These are phyloP conservation scores for Eucalyptus albens DNA, from an alignment of 345 rosid genomes.

Conservation along the genomic window DNA sequence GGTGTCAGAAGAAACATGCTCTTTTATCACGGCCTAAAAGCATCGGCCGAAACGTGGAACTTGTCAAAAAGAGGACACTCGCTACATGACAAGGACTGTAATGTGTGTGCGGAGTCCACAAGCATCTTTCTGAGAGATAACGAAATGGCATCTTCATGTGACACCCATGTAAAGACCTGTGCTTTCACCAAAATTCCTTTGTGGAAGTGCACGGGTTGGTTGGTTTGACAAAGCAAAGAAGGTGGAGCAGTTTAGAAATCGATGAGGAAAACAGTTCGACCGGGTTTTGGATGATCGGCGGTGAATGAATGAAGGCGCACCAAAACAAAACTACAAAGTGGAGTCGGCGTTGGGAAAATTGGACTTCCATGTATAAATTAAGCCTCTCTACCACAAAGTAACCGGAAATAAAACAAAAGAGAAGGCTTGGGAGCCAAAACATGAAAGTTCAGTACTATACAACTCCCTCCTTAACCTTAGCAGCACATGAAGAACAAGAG, in stretches of 20 bases:
- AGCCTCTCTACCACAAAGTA: background rate
- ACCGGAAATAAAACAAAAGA: background rate
- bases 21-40: background rate
- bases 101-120: background rate
- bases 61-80: background rate
- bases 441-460: background rate
- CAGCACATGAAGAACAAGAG: background rate
- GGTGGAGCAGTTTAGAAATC: background rate
- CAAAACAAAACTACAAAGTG: background rate
- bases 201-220: background rate
- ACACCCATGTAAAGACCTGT: background rate
- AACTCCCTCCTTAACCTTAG: background rate
- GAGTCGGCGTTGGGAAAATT: background rate
- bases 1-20: background rate
- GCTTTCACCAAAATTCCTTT: background rate
- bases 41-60: background rate
- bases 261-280: background rate
- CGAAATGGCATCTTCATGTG: background rate
- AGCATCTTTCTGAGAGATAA: background rate
- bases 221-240: background rate
- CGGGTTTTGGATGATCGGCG: background rate
- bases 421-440: background rate
- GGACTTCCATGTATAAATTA: background rate
- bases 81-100: background rate
- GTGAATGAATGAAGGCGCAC: background rate